phyloP scores from a whole-genome alignment of 2,329 filamentous ascomycete species.

The Lasiodiplodia gonubiensis region DNA sequence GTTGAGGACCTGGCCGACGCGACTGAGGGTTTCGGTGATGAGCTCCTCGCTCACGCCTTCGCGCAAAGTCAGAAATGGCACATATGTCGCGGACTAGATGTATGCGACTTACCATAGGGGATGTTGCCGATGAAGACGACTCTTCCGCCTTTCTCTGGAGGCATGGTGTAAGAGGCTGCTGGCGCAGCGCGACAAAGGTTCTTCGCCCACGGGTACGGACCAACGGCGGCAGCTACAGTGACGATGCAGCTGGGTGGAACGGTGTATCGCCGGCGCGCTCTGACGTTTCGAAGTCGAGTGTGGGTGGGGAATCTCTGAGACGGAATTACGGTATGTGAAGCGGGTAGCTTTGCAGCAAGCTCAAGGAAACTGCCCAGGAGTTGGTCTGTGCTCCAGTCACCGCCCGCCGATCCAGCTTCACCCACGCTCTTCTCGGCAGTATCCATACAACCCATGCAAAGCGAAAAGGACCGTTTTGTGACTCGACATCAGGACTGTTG shows the following conservation, averaged over 20 bases:
- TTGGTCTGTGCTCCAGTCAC: constrained; percentile 7
- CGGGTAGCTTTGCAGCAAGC: constrained; percentile 8
- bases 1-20: constrained; percentile 86
- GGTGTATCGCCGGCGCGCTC: neutral
- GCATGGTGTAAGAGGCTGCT: constrained; percentile 51
- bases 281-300: neutral
- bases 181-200: neutral
- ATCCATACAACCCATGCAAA: neutral
- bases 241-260: neutral
- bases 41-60: constrained; percentile 93
- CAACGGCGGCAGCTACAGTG: neutral
- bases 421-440: neutral
- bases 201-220: neutral
- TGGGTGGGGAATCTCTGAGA: neutral
- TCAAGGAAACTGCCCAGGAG: constrained; percentile 11
- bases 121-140: constrained; percentile 88
- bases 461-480: neutral
- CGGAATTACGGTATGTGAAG: too few relatives aligned
- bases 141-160: constrained; percentile 74
- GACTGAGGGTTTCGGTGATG: constrained; percentile 90
- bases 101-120: constrained; percentile 67
- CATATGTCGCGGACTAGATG: neutral
- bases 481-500: too few relatives aligned
- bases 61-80: constrained; percentile 28
- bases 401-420: neutral